Conservation (phyloP, 345 rosid species). For the Carallia pectinifolia region DNA sequence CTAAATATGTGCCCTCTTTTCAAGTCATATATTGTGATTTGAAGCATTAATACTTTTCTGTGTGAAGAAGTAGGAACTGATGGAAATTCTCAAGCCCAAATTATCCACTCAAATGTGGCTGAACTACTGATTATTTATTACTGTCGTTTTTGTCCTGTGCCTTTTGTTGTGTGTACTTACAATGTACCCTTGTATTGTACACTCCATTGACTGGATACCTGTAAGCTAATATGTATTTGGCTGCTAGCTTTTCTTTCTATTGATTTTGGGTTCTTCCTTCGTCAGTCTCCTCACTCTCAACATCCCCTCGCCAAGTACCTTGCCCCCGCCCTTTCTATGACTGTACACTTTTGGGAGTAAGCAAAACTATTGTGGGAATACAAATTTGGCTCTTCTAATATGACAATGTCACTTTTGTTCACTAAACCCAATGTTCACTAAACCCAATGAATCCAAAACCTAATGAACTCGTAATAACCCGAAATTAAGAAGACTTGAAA, state of each 20-base stretch:
- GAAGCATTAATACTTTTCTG: slow-evolving; percentile 18
- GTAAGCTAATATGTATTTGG: not conserved
- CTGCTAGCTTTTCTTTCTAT: not conserved
- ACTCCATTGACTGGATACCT: slow-evolving; percentile 1
- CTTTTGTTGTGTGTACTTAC: not conserved
- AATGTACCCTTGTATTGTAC: not conserved
- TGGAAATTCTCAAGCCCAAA: slow-evolving; percentile 3
- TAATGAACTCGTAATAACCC: no score
- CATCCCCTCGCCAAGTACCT: no score
- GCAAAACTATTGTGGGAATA: no score
- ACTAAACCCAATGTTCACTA: no score
- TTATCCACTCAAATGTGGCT: slow-evolving; percentile 7
- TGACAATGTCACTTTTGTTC: no score
- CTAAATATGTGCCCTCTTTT: slow-evolving; percentile 1
- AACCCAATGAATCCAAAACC: no score
- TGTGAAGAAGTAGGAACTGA: not conserved
- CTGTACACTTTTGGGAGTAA: no score
- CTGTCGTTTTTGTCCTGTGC: not conserved
- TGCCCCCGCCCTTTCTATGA: no score
- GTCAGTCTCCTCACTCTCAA: no score
- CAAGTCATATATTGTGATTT: slow-evolving; percentile 10
- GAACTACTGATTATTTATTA: not conserved
- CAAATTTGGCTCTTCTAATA: no score
- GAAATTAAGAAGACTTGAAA: no score
- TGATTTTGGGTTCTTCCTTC: not conserved